Percentiles rank a stretch among this genome's conserved stretches.
Evolutionary conservation across 495 filamentous ascomycete genomes (phyloP).

Genomic region (Endocarpon pusillum): DNA sequence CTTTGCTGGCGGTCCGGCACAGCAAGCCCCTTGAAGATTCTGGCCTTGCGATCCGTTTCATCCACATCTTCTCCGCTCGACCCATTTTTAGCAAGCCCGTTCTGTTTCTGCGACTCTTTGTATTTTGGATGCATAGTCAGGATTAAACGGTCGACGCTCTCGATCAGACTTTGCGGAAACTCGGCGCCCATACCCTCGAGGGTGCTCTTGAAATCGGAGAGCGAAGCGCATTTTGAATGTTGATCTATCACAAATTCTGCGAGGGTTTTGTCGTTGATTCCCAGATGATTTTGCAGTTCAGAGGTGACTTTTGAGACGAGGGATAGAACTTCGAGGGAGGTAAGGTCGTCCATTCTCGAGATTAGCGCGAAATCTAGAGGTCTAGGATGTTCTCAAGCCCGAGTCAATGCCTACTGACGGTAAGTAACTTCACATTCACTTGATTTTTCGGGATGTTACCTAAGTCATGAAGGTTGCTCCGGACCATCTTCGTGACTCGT

Average conservation of each 20-base stretch:
- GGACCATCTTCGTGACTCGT: too few relatives aligned
- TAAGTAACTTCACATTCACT: too few relatives aligned
- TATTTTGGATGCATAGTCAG: slow-evolving; percentile 81
- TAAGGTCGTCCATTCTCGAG: slow-evolving; percentile 64
- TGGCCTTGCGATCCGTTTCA: slow-evolving; percentile 39
- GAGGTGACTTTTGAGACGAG: slow-evolving; percentile 89
- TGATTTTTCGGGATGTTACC: too few relatives aligned
- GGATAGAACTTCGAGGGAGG: slow-evolving; percentile 77
- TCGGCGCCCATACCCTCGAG: slow-evolving; percentile 65
- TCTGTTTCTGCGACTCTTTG: slow-evolving; percentile 33
- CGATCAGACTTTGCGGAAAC: slow-evolving; percentile 75
- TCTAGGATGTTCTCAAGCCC: too few relatives aligned
- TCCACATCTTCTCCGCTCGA: slow-evolving; percentile 9
- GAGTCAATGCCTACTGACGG: too few relatives aligned
- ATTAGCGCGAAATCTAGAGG: too few relatives aligned
- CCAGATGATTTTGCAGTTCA: slow-evolving; percentile 86
- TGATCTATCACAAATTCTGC: slow-evolving; percentile 92
- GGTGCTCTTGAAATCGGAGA: slow-evolving; percentile 51
- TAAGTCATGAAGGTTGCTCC: too few relatives aligned
- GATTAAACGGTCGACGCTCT: slow-evolving; percentile 79
- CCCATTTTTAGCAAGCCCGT: slow-evolving; percentile 16
- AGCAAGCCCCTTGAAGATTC: slow-evolving; percentile 76
- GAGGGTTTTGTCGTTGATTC: slow-evolving; percentile 82
- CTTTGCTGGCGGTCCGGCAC: slow-evolving; percentile 61
- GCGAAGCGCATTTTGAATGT: slow-evolving; percentile 53